Base-by-base conservation (phyloP, 2,329 filamentous ascomycete genomes). In the Aspergillus intermedius region DNA sequence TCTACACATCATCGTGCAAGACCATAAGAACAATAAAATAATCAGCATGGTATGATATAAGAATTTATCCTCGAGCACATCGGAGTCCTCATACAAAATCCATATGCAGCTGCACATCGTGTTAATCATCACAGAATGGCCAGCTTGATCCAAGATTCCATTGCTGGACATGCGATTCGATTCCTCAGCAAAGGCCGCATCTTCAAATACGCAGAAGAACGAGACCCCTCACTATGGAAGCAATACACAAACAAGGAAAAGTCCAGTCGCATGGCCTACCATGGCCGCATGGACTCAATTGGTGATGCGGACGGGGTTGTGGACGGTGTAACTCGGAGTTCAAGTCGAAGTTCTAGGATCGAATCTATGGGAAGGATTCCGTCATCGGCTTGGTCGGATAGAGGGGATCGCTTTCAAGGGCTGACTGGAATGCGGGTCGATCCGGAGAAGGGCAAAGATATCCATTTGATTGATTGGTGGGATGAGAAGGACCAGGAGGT, bases 391-490 rank as follows among this genome's bases (percentile, higher is more conserved):
- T 51, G 49, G 49, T 52, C 41, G 45, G 51, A 60, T 3, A 57
- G 57, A 1, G 55, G 53, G 13, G 57, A 63, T 42, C 22, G 45
- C 15, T 53, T 66, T 47, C 73, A 73, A 44, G 54, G 70, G 23
- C 61, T 66, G 3, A 75, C 68, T 41, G 72, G 72, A 17, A 64
- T 70, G 7, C 61, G 59, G 25, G 61, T 77, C 12, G 76, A 80
- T 57, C 66, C 71, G 1, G 78, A 80, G 54, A 80, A 79, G 53
- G 76, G 77, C 1, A 68, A 62, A 50, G 75, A 80, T 58, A 58
- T 71, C 6, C 63, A 74, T 47, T 61, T 81, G 5, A 70, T 81
- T 5, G 67, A 71, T 32, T 81, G 78, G 77, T 77, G 72, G 1
- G 65, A 70, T 0, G 41, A 42, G 2, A 57, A 75, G 48, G 78